These are phyloP conservation scores for Cladophialophora exuberans DNA, from an alignment of 2,329 filamentous ascomycete genomes.

Conservation along the genomic window DNA sequence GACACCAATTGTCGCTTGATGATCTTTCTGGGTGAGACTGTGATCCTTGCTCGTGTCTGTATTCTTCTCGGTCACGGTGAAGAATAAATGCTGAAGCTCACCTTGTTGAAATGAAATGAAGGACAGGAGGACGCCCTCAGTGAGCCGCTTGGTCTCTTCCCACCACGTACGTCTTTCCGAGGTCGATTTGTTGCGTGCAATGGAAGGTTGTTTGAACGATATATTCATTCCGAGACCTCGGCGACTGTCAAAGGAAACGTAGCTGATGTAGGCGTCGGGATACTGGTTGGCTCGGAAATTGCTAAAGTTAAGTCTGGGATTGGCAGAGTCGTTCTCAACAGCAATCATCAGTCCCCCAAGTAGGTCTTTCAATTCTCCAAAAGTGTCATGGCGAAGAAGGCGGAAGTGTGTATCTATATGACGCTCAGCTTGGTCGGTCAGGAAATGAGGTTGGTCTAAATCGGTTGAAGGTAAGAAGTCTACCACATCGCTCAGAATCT, in stretches of 20 bases:
- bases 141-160: slow-evolving; percentile 21
- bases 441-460: slow-evolving; percentile 12
- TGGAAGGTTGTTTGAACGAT: slow-evolving; percentile 15
- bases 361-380: slow-evolving; percentile 65
- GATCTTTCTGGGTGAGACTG: slow-evolving; percentile 8
- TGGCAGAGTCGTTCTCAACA: slow-evolving; percentile 28
- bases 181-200: background rate
- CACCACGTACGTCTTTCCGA: slow-evolving; percentile 18
- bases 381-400: slow-evolving; percentile 71
- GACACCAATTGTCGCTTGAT: slow-evolving; percentile 13
- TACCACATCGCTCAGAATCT: slow-evolving; percentile 45
- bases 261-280: slow-evolving; percentile 11
- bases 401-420: slow-evolving; percentile 65
- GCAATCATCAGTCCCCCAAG: slow-evolving; percentile 27
- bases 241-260: slow-evolving; percentile 12
- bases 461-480: slow-evolving; percentile 18
- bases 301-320: slow-evolving; percentile 35
- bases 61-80: slow-evolving; percentile 11
- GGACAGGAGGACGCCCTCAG: slow-evolving; percentile 14
- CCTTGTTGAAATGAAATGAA: slow-evolving; percentile 11
- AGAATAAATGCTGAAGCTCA: slow-evolving; percentile 12
- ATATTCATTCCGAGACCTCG: slow-evolving; percentile 16
- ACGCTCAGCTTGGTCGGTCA: slow-evolving; percentile 3
- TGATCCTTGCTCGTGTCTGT: slow-evolving; percentile 9
- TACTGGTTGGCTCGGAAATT: slow-evolving; percentile 13